phyloP scores from a whole-genome alignment of 108 stramenopile species.

The Pseudonitzschia pungens region DNA sequence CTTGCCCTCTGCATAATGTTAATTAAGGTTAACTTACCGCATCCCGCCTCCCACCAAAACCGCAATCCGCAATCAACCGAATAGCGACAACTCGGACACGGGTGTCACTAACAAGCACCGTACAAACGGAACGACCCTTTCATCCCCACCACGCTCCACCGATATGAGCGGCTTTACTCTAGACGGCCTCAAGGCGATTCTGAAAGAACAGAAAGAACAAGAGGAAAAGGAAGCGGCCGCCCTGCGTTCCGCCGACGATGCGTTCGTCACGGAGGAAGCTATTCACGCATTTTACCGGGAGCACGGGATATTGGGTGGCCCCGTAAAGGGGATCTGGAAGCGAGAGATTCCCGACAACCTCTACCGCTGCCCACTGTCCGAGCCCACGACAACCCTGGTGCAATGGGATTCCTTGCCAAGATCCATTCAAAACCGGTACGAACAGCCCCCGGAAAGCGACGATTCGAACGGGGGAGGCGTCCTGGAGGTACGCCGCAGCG shows the following conservation, averaged over 20 bases:
- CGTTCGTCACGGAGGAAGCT: slow-evolving; percentile 7
- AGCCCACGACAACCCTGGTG: slow-evolving; percentile 40
- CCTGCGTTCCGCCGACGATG: neutral
- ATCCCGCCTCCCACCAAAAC: too few relatives aligned
- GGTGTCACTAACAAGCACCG: too few relatives aligned
- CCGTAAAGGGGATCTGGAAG: slow-evolving; percentile 28
- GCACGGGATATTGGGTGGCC: slow-evolving; percentile 27
- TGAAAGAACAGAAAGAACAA: slow-evolving; percentile 18
- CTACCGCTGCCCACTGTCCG: slow-evolving; percentile 39
- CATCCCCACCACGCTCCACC: neutral
- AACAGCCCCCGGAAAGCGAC: slow-evolving; percentile 9
- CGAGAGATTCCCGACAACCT: slow-evolving; percentile 36
- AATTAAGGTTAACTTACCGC: too few relatives aligned
- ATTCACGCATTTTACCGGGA: slow-evolving; percentile 27
- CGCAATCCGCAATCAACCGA: neutral
- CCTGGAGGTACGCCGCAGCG: slow-evolving; percentile 15
- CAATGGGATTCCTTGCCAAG: slow-evolving; percentile 37
- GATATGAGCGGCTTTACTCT: neutral
- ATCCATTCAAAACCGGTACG: slow-evolving; percentile 28
- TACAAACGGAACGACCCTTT: too few relatives aligned
- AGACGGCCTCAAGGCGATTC: slow-evolving; percentile 7
- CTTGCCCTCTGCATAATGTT: too few relatives aligned
- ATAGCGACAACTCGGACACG: neutral
- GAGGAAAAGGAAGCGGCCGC: neutral
- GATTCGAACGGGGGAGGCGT: slow-evolving; percentile 18